Conservation (phyloP, 2,329 filamentous ascomycete species). For the Aspergillus aculeatus region DNA sequence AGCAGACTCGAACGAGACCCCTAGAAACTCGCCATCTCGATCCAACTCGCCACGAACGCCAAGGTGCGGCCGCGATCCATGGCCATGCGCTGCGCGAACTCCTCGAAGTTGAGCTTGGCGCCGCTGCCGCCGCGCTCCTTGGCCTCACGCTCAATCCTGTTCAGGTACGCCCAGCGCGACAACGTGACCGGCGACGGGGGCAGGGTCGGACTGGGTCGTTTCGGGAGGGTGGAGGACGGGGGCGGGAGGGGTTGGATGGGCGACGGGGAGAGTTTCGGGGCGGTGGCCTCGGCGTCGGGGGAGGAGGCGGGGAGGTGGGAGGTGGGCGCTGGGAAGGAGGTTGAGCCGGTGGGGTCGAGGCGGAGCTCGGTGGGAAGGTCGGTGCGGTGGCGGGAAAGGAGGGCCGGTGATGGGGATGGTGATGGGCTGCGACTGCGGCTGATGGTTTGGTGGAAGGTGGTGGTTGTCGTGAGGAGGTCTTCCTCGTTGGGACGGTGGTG, state of each 20-base stretch:
- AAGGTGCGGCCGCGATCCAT: slow-evolving; percentile 65
- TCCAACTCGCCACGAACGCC: slow-evolving; percentile 85
- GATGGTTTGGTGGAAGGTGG: neutral
- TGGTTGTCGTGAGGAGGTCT: neutral
- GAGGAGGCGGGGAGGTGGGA: slow-evolving; percentile 29
- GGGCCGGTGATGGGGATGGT: neutral
- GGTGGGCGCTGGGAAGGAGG: slow-evolving; percentile 33
- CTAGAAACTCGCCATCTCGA: slow-evolving; percentile 68
- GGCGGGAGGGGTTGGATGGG: slow-evolving; percentile 35
- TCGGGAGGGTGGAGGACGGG: slow-evolving; percentile 15
- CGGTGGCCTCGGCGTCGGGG: slow-evolving; percentile 34
- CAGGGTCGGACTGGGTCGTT: slow-evolving; percentile 16
- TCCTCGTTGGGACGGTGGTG: slow-evolving; percentile 46
- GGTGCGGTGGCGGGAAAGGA: slow-evolving; percentile 16
- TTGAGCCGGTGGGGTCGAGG: slow-evolving; percentile 36
- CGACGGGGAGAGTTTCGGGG: slow-evolving; percentile 35
- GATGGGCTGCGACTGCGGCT: neutral
- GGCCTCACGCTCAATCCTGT: slow-evolving; percentile 67
- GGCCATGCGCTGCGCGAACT: slow-evolving; percentile 76
- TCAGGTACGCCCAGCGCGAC: slow-evolving; percentile 52
- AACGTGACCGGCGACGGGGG: slow-evolving; percentile 36
- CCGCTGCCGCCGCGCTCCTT: slow-evolving; percentile 68
- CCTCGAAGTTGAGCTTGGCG: slow-evolving; percentile 72
- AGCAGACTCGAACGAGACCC: neutral
- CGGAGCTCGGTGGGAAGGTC: slow-evolving; percentile 37